Conservation (phyloP, 2,329 filamentous ascomycete species). For the Colletotrichum sp. region DNA sequence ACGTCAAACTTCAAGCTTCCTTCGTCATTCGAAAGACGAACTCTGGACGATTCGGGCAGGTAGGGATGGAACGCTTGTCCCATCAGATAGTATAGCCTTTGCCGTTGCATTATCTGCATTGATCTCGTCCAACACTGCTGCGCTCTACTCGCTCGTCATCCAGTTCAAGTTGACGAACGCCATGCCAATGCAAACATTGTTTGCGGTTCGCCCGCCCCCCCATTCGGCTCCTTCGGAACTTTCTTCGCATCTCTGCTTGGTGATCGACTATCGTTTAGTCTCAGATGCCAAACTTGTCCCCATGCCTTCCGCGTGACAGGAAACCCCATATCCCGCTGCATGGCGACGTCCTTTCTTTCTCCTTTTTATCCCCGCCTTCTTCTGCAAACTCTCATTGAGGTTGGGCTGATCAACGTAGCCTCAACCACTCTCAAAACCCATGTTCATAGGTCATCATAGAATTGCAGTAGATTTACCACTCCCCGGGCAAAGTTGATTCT, state of each 20-base stretch:
- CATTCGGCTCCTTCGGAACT: slow-evolving; percentile 18
- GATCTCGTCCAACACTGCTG: not conserved
- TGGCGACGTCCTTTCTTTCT: not conserved
- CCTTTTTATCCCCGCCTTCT: not conserved
- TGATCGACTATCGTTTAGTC: slow-evolving; percentile 17
- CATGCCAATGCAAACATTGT: slow-evolving; percentile 13
- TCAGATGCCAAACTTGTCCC: slow-evolving; percentile 22
- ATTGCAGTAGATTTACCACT: not conserved
- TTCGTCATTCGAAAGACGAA: slow-evolving; percentile 13
- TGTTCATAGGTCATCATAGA: not conserved
- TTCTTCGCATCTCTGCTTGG: slow-evolving; percentile 9
- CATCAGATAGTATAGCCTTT: not conserved
- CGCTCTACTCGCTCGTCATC: not conserved
- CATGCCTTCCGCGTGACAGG: not conserved
- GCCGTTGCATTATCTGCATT: slow-evolving; percentile 14
- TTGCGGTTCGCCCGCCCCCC: slow-evolving; percentile 7
- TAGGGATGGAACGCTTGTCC: not conserved
- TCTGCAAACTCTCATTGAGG: not conserved
- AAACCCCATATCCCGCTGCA: not conserved
- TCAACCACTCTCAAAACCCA: not conserved
- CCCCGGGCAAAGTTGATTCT: not conserved
- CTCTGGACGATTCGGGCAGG: not conserved
- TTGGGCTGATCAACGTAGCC: not conserved
- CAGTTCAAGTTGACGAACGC: slow-evolving; percentile 1
- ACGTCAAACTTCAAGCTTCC: slow-evolving; percentile 13